Evolutionary conservation across 441 rosid species (phyloP), one percentile per base, ranked within the genome.

Genomic region (Isatis lusitanica): DNA sequence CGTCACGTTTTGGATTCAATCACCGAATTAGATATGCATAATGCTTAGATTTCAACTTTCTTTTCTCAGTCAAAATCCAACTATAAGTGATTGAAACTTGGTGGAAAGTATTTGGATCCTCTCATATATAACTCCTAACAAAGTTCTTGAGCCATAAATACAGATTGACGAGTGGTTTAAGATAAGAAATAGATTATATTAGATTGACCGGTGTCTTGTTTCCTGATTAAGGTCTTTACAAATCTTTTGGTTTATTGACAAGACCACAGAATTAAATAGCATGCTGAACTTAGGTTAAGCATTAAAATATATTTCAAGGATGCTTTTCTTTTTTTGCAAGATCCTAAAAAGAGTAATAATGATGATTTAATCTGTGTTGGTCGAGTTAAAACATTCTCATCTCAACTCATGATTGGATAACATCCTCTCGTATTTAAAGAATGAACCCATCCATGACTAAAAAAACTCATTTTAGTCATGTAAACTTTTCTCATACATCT

Each of bases 301-400:
- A 56, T 2, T 40, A 11, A 6, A 8, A 16, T 9, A 16, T 9
- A 47, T 16, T 16, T 16, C 8, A 6, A 50, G 13, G 64, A 43
- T 63, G 46, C 30, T 55, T 63, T 61, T 18, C 36, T 30, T 72
- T 26, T 26, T 36, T 71, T 30, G 16, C 58, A 64, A 55, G 21
- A 64, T 55, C 44, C 60, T 38, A 47, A 57, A 66, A 24, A 51
- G 31, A 56, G n/a, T 55, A 4, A 11, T 26, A 36, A 59, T 66
- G 26, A 74, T 51, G 66, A 73, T 64, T 56, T 47, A 7, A 30
- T 17, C 3, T 42, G 4, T 74, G 68, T 66, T 57, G 61, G 55
- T 74, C 30, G 73, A 31, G 31, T 39, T 40, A 21, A 47, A 8
- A 24, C 33, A 44, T 16, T 36, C 47, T 73, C 36, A 63, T 30